A percentile compares a stretch with the other conserved stretches of the same genome.
These are phyloP conservation scores for Acanthamoeba culbertsoni DNA, from an alignment of 208 protist species.

Conservation along the genomic window DNA sequence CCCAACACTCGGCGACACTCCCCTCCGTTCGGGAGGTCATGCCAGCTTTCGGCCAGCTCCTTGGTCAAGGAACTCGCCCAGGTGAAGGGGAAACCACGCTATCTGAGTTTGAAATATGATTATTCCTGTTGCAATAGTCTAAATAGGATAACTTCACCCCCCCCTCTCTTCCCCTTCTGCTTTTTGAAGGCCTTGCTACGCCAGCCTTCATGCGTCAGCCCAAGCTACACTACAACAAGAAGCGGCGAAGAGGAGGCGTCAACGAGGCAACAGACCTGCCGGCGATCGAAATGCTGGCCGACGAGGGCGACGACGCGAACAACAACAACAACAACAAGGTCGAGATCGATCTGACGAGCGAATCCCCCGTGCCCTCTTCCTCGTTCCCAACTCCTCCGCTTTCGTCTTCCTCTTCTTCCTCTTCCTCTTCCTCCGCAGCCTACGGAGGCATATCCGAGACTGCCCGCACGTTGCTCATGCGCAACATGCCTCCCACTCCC, in stretches of 20 bases:
- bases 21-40: background rate
- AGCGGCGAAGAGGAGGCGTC: background rate
- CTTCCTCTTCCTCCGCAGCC: background rate
- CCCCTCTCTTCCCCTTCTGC: too few relatives aligned
- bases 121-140: background rate
- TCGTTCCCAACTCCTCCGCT: background rate
- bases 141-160: too few relatives aligned
- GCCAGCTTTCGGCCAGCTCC: background rate
- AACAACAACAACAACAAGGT: background rate
- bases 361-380: background rate
- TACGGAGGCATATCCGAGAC: background rate
- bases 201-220: background rate
- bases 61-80: background rate
- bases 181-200: background rate
- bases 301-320: background rate
- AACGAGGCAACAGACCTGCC: background rate
- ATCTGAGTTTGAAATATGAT: too few relatives aligned
- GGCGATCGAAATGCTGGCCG: background rate
- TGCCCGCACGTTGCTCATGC: background rate
- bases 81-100: too few relatives aligned
- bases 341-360: background rate
- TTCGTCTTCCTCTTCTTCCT: background rate
- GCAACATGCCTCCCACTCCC: background rate
- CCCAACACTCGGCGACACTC: background rate
- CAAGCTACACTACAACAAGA: background rate